Evolutionary conservation across 305 asterid genomes (phyloP).

Genomic region (Solanum hybrid): DNA sequence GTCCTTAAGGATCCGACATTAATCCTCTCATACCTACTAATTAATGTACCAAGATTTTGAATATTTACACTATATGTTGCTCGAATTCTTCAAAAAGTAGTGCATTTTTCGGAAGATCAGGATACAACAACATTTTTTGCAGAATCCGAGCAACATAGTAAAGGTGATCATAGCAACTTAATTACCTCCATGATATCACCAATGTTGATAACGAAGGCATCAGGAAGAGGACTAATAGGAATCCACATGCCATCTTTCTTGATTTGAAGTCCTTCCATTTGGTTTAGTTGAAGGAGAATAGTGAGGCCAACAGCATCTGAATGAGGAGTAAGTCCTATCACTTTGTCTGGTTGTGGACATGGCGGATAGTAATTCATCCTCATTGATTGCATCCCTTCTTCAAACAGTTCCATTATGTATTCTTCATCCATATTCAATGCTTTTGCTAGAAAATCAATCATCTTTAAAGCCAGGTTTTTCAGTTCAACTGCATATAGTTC

Average conservation of each 20-base stretch:
- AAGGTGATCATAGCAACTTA: conserved; percentile 26
- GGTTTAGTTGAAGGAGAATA: conserved; percentile 45
- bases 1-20: background rate
- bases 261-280: conserved; percentile 42
- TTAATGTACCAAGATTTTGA: background rate
- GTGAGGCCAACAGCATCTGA: conserved; percentile 50
- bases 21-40: background rate
- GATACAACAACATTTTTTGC: background rate
- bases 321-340: conserved; percentile 44
- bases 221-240: conserved; percentile 32
- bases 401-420: conserved; percentile 19
- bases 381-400: conserved; percentile 32
- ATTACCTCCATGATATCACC: conserved; percentile 59
- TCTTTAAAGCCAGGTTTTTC: conserved; percentile 23
- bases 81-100: background rate
- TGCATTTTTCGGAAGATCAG: background rate
- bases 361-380: conserved; percentile 57
- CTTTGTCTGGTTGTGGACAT: conserved; percentile 45
- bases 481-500: conserved; percentile 24
- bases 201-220: conserved; percentile 46
- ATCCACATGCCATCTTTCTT: conserved; percentile 41
- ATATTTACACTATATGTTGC: background rate
- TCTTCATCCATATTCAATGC: background rate
- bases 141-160: background rate
- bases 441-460: background rate